Conservation (phyloP, 148 eudicot genomes). For the Rhododendron williamsianum region DNA sequence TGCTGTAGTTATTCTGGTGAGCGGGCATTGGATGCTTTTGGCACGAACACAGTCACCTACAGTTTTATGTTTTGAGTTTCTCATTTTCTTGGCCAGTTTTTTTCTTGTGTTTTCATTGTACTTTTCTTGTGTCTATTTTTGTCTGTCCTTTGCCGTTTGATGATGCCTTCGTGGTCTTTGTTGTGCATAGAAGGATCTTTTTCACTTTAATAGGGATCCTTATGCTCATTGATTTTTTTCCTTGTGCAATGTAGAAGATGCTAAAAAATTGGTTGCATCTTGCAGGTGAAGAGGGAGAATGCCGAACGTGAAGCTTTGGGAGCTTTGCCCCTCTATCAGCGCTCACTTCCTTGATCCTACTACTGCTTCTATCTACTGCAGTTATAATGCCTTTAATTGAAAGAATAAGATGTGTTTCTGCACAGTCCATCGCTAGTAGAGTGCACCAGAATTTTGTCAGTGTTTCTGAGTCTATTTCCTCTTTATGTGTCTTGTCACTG, state of each 20-base stretch:
- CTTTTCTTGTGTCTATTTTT: too few species aligned
- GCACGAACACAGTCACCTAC: background rate
- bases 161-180: too few species aligned
- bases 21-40: background rate
- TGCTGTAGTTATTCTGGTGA: background rate
- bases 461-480: background rate
- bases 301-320: slow-evolving; percentile 53
- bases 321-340: slow-evolving; percentile 52
- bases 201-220: background rate
- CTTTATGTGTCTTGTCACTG: background rate
- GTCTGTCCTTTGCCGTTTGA: background rate
- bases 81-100: background rate
- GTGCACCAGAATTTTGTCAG: background rate
- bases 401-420: slow-evolving; percentile 11
- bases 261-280: background rate
- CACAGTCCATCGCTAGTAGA: background rate
- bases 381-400: background rate
- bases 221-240: background rate
- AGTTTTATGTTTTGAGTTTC: background rate
- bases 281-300: slow-evolving; percentile 45
- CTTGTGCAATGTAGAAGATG: background rate
- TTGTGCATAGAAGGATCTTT: too few species aligned
- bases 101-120: background rate
- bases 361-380: slow-evolving; percentile 26
- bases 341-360: slow-evolving; percentile 34